Evolutionary conservation across 352 stramenopile genomes (phyloP).

Genomic region (Phytopythium cucurbitacearum): DNA sequence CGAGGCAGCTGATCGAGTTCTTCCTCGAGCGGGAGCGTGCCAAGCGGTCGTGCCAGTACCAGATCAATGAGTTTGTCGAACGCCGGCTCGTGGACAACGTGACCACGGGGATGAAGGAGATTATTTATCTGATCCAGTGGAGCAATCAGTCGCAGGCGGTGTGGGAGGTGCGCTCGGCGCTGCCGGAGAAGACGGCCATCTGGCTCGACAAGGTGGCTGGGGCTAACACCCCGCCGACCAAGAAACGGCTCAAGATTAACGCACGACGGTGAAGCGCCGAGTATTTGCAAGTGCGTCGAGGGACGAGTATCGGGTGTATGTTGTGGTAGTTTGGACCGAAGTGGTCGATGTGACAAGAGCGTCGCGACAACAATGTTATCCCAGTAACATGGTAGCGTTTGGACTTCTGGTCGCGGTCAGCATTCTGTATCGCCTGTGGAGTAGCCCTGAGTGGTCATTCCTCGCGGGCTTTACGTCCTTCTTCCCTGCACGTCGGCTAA

Average conservation of each 20-base stretch:
- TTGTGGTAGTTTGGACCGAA: not conserved
- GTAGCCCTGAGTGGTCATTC: too few relatives aligned
- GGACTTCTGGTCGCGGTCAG: slow-evolving; percentile 9
- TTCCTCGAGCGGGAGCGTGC: slow-evolving; percentile 45
- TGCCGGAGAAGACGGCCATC: slow-evolving; percentile 47
- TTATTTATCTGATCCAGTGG: slow-evolving; percentile 77
- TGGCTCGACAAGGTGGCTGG: slow-evolving; percentile 73
- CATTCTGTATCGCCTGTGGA: too few relatives aligned
- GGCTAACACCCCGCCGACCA: slow-evolving; percentile 11
- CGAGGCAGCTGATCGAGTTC: slow-evolving; percentile 49
- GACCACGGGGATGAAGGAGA: slow-evolving; percentile 42
- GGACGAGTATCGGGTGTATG: not conserved
- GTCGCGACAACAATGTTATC: not conserved
- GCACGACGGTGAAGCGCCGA: not conserved
- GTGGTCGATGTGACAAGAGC: not conserved
- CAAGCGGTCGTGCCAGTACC: slow-evolving; percentile 44
- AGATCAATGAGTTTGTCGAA: slow-evolving; percentile 50
- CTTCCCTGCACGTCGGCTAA: not conserved
- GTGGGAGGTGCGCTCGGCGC: slow-evolving; percentile 52
- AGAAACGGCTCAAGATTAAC: slow-evolving; percentile 29
- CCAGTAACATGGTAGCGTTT: slow-evolving; percentile 15
- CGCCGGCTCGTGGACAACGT: slow-evolving; percentile 56
- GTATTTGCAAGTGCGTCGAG: not conserved
- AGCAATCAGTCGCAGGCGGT: slow-evolving; percentile 33
- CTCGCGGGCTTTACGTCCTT: too few relatives aligned